A percentile compares a stretch with the other conserved stretches of the same genome.
phyloP scores from a whole-genome alignment of 805 yeast species.

The Candida cerambycidarum region DNA sequence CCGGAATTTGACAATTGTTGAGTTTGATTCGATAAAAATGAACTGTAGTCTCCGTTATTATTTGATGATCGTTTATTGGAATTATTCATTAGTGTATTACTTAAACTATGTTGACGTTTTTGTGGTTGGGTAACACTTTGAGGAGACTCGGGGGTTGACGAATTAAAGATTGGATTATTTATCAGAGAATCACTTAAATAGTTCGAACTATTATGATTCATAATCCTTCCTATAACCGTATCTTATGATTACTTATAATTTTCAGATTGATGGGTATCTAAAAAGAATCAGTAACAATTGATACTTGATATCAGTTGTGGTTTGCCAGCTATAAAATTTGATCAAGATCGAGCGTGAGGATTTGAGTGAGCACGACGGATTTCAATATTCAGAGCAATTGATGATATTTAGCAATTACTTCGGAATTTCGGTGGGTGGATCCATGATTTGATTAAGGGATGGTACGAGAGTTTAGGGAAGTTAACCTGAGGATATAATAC shows the following conservation, averaged over 20 bases:
- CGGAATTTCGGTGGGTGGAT: too few species aligned
- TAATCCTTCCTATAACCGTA: slow-evolving; percentile 5
- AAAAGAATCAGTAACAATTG: not conserved
- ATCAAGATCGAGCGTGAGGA: not conserved
- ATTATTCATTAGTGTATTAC: slow-evolving; percentile 30
- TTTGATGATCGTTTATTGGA: slow-evolving; percentile 37
- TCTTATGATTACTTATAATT: not conserved
- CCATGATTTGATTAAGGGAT: too few species aligned
- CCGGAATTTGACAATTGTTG: not conserved
- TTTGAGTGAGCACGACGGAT: not conserved
- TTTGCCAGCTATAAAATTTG: slow-evolving; percentile 4
- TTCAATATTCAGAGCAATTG: too few species aligned
- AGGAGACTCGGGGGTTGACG: slow-evolving; percentile 7
- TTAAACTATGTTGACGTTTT: slow-evolving; percentile 42
- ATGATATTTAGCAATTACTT: too few species aligned
- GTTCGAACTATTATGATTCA: slow-evolving; percentile 18
- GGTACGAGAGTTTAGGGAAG: too few species aligned
- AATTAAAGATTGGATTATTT: slow-evolving; percentile 16
- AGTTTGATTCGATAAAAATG: slow-evolving; percentile 9
- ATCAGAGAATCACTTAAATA: slow-evolving; percentile 18
- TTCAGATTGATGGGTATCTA: slow-evolving; percentile 5
- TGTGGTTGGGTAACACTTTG: slow-evolving; percentile 22
- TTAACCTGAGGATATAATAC: too few species aligned
- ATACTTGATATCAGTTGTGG: not conserved
- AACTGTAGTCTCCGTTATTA: slow-evolving; percentile 12